Percentiles rank a stretch among this genome's conserved stretches.
These are phyloP conservation scores for Colletotrichum sp. DNA, from an alignment of 2,329 filamentous ascomycete species.

Conservation along the genomic window DNA sequence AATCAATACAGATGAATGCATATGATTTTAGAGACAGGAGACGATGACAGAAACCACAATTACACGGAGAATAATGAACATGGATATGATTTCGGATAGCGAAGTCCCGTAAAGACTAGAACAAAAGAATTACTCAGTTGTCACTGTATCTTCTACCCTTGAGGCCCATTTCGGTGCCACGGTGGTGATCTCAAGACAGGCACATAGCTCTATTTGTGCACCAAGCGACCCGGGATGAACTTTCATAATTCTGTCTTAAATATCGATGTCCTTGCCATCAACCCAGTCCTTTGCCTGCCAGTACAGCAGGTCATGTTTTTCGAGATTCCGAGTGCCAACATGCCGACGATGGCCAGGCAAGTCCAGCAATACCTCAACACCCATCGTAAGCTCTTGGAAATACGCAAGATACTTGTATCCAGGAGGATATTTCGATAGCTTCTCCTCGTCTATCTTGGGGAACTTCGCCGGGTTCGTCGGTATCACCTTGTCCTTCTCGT, in stretches of 20 bases:
- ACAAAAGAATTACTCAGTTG: not conserved
- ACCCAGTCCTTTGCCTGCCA: not conserved
- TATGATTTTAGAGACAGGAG: too few relatives aligned
- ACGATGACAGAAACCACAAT: too few relatives aligned
- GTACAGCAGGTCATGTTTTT: not conserved
- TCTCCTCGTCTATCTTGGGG: not conserved
- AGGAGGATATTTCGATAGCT: not conserved
- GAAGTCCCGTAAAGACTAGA: not conserved
- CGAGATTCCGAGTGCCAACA: not conserved
- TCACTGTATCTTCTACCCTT: not conserved
- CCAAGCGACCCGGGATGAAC: accelerated
- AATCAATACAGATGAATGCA: too few relatives aligned
- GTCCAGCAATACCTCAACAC: not conserved
- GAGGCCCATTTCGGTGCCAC: too few relatives aligned
- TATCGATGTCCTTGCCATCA: not conserved
- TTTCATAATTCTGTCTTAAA: not conserved
- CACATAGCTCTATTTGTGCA: not conserved
- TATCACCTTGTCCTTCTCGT: not conserved
- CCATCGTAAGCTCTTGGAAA: not conserved
- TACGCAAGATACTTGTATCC: not conserved
- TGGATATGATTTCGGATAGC: too few relatives aligned
- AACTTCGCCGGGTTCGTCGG: not conserved
- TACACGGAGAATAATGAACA: too few relatives aligned
- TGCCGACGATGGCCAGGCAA: not conserved
- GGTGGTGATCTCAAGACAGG: not conserved